Conservation (phyloP, 2,329 filamentous ascomycete species). For the Fusarium chuoi region DNA sequence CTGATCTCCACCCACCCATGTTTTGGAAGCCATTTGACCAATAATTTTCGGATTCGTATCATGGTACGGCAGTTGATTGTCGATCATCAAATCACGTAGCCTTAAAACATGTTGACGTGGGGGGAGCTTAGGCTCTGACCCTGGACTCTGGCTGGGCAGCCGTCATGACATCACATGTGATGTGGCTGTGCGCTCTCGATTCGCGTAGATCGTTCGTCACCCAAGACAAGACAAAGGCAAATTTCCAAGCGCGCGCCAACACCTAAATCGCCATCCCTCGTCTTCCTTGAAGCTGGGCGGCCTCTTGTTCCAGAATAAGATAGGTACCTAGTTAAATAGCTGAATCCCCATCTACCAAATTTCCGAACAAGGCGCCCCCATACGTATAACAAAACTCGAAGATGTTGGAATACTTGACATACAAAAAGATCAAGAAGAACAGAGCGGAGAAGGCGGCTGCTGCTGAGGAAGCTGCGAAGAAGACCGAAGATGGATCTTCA, state of each 20-base stretch:
- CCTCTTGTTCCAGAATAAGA: conserved; percentile 23
- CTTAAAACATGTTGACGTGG: conserved; percentile 7
- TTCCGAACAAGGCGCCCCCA: not conserved
- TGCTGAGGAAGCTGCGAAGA: conserved; percentile 36
- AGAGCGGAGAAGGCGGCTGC: conserved; percentile 59
- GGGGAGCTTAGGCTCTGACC: not conserved
- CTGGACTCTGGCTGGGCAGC: conserved; percentile 14
- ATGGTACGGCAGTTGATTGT: conserved; percentile 28
- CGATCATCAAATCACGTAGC: conserved; percentile 25
- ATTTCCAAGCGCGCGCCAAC: conserved; percentile 42
- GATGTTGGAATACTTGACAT: conserved; percentile 72
- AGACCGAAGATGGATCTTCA: conserved; percentile 21
- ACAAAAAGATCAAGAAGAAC: conserved; percentile 72
- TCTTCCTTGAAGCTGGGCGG: conserved; percentile 20
- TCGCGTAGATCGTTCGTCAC: conserved; percentile 20
- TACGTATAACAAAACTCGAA: conserved; percentile 8
- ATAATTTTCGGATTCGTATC: conserved; percentile 28
- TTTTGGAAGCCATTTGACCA: conserved; percentile 1
- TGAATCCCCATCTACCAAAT: not conserved
- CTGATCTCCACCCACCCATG: not conserved
- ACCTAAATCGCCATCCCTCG: conserved; percentile 19
- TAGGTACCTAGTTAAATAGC: conserved; percentile 30
- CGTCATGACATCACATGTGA: conserved; percentile 48
- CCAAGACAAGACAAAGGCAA: conserved; percentile 36
- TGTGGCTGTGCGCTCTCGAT: conserved; percentile 47